These are phyloP conservation scores for Blastomyces parvus DNA, from an alignment of 2,329 filamentous ascomycete genomes.

Conservation along the genomic window DNA sequence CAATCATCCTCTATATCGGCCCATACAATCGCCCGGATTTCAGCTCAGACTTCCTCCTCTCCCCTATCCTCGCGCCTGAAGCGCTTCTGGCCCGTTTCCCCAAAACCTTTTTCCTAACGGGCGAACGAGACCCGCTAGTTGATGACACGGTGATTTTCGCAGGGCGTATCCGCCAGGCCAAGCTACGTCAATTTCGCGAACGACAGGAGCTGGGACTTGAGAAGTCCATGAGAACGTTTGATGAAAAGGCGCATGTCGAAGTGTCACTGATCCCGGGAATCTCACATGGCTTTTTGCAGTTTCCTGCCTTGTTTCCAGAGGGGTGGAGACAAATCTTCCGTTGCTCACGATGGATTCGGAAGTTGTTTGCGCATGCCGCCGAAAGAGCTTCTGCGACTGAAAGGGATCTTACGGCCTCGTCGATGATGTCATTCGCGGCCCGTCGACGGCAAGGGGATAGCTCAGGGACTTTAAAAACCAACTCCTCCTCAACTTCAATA, in stretches of 20 bases:
- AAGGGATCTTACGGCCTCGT: conserved; percentile 26
- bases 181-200: conserved; percentile 47
- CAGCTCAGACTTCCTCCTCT: conserved; percentile 78
- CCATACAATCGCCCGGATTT: conserved; percentile 91
- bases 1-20: conserved; percentile 97
- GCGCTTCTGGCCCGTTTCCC: conserved; percentile 75
- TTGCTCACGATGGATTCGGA: conserved; percentile 70
- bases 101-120: conserved; percentile 87
- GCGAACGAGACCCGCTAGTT: conserved; percentile 87
- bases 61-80: conserved; percentile 81
- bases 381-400: conserved; percentile 33
- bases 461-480: not conserved
- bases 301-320: conserved; percentile 77
- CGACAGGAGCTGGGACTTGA: conserved; percentile 48
- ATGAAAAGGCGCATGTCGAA: conserved; percentile 67
- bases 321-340: conserved; percentile 80
- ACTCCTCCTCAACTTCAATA: not conserved
- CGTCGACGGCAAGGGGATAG: not conserved
- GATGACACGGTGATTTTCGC: conserved; percentile 97
- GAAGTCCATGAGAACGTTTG: conserved; percentile 49
- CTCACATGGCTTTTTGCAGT: conserved; percentile 88
- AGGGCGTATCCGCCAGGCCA: conserved; percentile 73
- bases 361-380: conserved; percentile 53
- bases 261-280: conserved; percentile 80
- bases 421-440: conserved; percentile 13